Percentiles rank a stretch among this genome's conserved stretches.
Evolutionary conservation across 352 stramenopile genomes (phyloP).

Genomic region (Sclerospora graminicola): DNA sequence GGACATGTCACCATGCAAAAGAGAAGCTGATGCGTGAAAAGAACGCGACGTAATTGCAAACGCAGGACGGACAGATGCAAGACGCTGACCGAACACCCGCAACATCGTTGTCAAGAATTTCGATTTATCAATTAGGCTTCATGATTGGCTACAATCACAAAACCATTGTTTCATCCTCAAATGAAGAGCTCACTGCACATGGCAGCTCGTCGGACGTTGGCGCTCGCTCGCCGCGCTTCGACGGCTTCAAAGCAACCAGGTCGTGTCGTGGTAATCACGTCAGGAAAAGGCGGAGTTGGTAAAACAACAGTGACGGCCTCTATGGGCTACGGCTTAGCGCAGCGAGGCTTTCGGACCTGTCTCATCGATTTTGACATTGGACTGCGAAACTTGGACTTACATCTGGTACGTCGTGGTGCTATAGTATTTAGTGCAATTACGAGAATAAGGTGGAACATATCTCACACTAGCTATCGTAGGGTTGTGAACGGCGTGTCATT

Average conservation of each 20-base stretch:
- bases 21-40: constrained; percentile 36
- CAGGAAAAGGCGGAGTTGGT: constrained; percentile 88
- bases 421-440: not conserved
- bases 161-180: too few relatives aligned
- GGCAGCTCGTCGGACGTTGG: constrained; percentile 1
- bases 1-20: constrained; percentile 45
- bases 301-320: constrained; percentile 89
- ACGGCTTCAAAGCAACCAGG: constrained; percentile 17
- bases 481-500: constrained; percentile 88
- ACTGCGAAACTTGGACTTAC: constrained; percentile 87
- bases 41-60: constrained; percentile 4
- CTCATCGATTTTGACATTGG: constrained; percentile 94
- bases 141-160: too few relatives aligned
- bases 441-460: not conserved
- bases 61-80: constrained; percentile 7
- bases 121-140: too few relatives aligned
- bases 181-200: not conserved
- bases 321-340: constrained; percentile 74
- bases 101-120: constrained; percentile 15
- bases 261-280: constrained; percentile 86
- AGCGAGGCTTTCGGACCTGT: constrained; percentile 79
- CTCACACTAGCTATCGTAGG: constrained; percentile 8
- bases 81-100: constrained; percentile 16
- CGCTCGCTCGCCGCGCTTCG: constrained; percentile 9
- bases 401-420: constrained; percentile 37